Base-by-base conservation (phyloP, 2,329 filamentous ascomycete genomes). In the Penicillium brasilianum region DNA sequence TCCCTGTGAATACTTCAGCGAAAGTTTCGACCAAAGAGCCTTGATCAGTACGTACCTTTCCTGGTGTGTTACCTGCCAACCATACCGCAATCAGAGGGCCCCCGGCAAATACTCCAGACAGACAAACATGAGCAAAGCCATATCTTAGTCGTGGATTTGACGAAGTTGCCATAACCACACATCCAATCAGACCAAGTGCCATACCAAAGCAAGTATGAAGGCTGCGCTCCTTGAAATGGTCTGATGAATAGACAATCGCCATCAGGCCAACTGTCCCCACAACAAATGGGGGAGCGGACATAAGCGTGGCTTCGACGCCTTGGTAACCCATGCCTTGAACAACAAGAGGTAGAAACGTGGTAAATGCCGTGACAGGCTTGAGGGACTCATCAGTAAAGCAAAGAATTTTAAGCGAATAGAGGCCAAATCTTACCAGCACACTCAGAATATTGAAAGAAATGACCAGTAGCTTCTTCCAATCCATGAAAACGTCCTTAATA, bases 41-140 rank as follows among this genome's bases (percentile, higher is more conserved):
- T n/a, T 20, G 18, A 5, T 43, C n/a, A 22, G 18, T 49, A 16
- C 25, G 46, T 49, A 49, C 46, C 16, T 49, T 49, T 22, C 20
- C 7, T 30, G 46, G 46, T 22, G 46, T 49, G 25, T 49, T 49
- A 30, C 46, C 46, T 30, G 46, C 46, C 22, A 49, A 9, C 46
- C 46, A 49, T 11, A 49, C 46, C 16, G 46, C 61, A 16, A 60
- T 41, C 4, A 63, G 20, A 1, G 61, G 61, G 3, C 61, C 61
- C 1, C 57, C 57, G 6, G 44, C 55, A 13, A 60, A 63, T 5
- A 63, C 54, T 16, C 61, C 61, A 9, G 61, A 58, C 11, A 63
- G 41, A 41, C 61, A 63, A 20, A 63, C 54, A 44, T 63, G 61
- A n/a, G 61, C 57, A 28, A 63, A 63, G 9, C 61, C 61, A 30